Percentiles rank a stretch among this genome's conserved stretches.
Conservation (phyloP, 2,329 filamentous ascomycete genomes). For the Cucurbitaria berberidis region DNA sequence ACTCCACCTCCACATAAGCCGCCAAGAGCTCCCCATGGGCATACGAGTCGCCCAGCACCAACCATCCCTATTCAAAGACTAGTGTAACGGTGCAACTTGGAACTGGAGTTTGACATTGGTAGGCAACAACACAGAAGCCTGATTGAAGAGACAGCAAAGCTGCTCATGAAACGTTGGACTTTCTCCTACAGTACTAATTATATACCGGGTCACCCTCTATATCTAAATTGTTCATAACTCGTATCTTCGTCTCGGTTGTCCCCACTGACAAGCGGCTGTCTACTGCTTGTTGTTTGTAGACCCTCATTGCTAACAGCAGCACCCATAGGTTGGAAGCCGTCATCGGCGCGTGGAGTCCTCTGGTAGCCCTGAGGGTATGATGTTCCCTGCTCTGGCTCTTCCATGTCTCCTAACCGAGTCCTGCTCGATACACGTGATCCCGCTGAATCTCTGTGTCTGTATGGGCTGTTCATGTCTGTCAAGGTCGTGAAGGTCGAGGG, state of each 20-base stretch:
- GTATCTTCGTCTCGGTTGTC: slow-evolving; percentile 18
- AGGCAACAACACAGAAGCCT: too few species aligned
- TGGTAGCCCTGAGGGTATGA: slow-evolving; percentile 36
- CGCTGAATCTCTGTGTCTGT: slow-evolving; percentile 15
- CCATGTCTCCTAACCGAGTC: slow-evolving; percentile 23
- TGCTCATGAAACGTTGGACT: neutral
- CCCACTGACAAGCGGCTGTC: slow-evolving; percentile 23
- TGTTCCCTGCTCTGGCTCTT: slow-evolving; percentile 30
- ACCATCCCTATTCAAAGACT: too few species aligned
- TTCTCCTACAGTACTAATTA: neutral
- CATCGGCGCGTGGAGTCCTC: slow-evolving; percentile 18
- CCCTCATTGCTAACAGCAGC: slow-evolving; percentile 31
- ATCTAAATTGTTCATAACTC: slow-evolving; percentile 26
- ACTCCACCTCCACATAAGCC: slow-evolving; percentile 2
- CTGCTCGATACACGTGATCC: slow-evolving; percentile 28
- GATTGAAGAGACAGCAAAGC: neutral
- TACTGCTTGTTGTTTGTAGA: slow-evolving; percentile 18
- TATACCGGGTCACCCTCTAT: slow-evolving; percentile 1
- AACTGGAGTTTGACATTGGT: too few species aligned
- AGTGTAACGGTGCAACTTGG: too few species aligned
- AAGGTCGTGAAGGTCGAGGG: slow-evolving; percentile 40
- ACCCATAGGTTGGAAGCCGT: slow-evolving; percentile 25
- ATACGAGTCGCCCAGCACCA: too few species aligned
- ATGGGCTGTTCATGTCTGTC: slow-evolving; percentile 21
- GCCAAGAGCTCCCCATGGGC: neutral